Conservation (phyloP, 176 grass and related monocot species). For the Musa acuminata region DNA sequence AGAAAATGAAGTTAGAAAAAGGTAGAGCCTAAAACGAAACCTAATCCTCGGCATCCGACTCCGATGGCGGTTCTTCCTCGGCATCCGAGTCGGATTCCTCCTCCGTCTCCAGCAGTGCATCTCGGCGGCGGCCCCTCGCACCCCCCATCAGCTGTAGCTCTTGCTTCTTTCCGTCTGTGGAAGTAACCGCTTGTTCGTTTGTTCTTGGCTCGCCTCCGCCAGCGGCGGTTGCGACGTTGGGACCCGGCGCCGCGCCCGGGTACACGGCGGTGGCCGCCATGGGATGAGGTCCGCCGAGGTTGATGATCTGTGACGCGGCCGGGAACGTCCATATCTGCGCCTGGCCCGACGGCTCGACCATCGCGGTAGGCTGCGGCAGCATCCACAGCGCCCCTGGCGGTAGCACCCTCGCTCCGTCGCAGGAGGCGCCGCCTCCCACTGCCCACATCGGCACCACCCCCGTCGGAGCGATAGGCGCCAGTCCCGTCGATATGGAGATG, state of each 20-base stretch:
- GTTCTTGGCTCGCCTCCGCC: neutral
- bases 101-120: neutral
- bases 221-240: neutral
- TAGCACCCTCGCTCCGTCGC: slow-evolving; percentile 14
- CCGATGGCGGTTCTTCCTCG: neutral
- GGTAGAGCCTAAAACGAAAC: neutral
- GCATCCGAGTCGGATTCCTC: neutral
- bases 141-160: slow-evolving; percentile 11
- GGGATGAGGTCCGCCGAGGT: slow-evolving; percentile 41
- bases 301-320: slow-evolving; percentile 40
- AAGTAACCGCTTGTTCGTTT: neutral
- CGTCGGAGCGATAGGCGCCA: slow-evolving; percentile 43
- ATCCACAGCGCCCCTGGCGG: slow-evolving; percentile 62
- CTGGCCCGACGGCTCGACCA: slow-evolving; percentile 20
- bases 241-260: neutral
- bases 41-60: neutral
- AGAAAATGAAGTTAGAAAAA: neutral
- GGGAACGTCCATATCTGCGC: slow-evolving; percentile 46
- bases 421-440: slow-evolving; percentile 11
- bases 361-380: slow-evolving; percentile 34
- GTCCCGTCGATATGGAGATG: slow-evolving; percentile 52
- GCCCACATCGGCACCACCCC: slow-evolving; percentile 54
- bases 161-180: neutral
- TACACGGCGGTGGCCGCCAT: slow-evolving; percentile 8
- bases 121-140: neutral